Base-by-base conservation (phyloP, 2,329 filamentous ascomycete genomes). In the Penicillium capsulatum region DNA sequence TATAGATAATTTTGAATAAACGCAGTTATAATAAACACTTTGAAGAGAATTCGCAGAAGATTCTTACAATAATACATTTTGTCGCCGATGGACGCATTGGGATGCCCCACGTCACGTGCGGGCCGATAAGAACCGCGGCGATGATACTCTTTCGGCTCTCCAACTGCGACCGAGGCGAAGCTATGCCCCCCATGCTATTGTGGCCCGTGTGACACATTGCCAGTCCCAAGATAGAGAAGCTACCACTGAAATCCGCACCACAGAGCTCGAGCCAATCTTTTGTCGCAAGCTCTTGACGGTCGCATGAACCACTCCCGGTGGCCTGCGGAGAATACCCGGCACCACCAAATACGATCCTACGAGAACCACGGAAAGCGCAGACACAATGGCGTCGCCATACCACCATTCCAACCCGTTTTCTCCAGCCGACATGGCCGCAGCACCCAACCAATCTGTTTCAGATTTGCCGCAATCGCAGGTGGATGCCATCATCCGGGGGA, bases 401-500 rank as follows among this genome's bases (percentile, higher is more conserved):
- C 58, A 52, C 19, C 35, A 48, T 11, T 53, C 58, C 20, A 52
- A 52, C 36, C 57, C 60, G 7, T 60, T 57, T 33, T 60, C 61
- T 14, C 57, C 59, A 15, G 49, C 60, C 43, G 57, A 61, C 26
- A 47, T 55, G 42, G 28, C 51, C 16, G 40, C 49, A 22, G 54
- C 45, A 16, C 36, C 57, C 5, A 54, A 55, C 17, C 51, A 54
- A 24, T 51, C 59, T 15, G 50, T 67, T 36, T 59, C 62, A 45
- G 67, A 71, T 37, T 60, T 71, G 33, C 65, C 66, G 14, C 67
- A 70, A 50, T 60, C 66, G 34, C 65, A 71, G 48, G 64, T 71
- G 30, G 68, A 71, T 48, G 68, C 68, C 24, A 70, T 71, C 20
- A 70, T 71, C 40, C 64, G 68, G 34, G 69, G 67, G 31, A 71